Evolutionary conservation across 495 filamentous ascomycete genomes (phyloP).

Genomic region (Penicillium fimorum): DNA sequence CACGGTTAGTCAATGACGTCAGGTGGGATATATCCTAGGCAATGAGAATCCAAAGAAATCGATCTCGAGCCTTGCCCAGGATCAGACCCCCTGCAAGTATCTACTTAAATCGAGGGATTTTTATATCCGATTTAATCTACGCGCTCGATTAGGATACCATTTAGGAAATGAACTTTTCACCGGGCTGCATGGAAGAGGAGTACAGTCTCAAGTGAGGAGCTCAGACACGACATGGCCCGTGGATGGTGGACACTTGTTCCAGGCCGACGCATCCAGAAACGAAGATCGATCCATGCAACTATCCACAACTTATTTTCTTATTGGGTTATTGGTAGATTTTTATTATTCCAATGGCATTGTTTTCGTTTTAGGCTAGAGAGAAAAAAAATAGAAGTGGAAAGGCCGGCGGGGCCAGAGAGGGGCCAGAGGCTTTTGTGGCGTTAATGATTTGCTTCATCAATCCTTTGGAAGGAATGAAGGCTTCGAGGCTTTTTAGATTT

Average conservation of each 20-base stretch:
- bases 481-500: not conserved
- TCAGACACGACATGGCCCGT: slow-evolving; percentile 4
- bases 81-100: slow-evolving; percentile 23
- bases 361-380: not conserved
- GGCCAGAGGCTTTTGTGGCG: slow-evolving; percentile 11
- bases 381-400: slow-evolving; percentile 26
- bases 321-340: slow-evolving; percentile 12
- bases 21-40: slow-evolving; percentile 4
- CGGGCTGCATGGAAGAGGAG: slow-evolving; percentile 6
- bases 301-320: slow-evolving; percentile 13
- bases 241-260: slow-evolving; percentile 19
- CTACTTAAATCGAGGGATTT: not conserved
- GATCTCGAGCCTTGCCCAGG: slow-evolving; percentile 11
- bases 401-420: slow-evolving; percentile 4
- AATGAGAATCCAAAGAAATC: slow-evolving; percentile 7
- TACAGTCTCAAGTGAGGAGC: not conserved
- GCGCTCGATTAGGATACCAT: not conserved
- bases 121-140: not conserved
- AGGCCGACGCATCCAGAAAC: slow-evolving; percentile 19
- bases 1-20: slow-evolving; percentile 11
- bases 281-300: slow-evolving; percentile 18
- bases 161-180: not conserved
- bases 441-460: slow-evolving; percentile 14
- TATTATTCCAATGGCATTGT: too few species aligned
- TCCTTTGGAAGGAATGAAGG: too few species aligned